Percentiles rank a stretch among this genome's conserved stretches.
These are phyloP conservation scores for Aristolochia californica DNA, from an alignment of 164 flowering plant genomes.

Conservation along the genomic window DNA sequence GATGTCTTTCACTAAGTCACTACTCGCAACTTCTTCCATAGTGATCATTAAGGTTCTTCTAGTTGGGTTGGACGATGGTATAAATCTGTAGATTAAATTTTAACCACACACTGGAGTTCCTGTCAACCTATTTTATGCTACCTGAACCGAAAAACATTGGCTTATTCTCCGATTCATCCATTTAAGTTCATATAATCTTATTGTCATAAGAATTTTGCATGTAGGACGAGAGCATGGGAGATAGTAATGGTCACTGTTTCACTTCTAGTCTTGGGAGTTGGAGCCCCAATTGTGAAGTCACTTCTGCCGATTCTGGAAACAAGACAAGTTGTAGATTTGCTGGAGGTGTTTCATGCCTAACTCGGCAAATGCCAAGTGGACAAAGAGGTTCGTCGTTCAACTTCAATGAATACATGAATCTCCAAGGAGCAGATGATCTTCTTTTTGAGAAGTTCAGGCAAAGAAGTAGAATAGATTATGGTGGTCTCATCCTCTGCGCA, in stretches of 20 bases:
- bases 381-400: constrained; percentile 18
- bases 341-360: constrained; percentile 1
- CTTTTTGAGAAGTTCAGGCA: constrained; percentile 53
- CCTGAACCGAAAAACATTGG: too few relatives aligned
- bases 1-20: too few relatives aligned
- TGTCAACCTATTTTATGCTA: too few relatives aligned
- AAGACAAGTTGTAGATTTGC: constrained; percentile 9
- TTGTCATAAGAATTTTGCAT: neutral
- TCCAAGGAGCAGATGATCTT: constrained; percentile 34
- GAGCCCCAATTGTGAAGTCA: constrained; percentile 35
- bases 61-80: too few relatives aligned
- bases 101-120: too few relatives aligned
- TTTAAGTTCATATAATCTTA: neutral
- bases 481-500: constrained; percentile 53
- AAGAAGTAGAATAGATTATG: constrained; percentile 38
- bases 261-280: constrained; percentile 60
- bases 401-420: constrained; percentile 30
- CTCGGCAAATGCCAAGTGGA: too few relatives aligned
- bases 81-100: too few relatives aligned
- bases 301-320: constrained; percentile 10
- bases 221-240: constrained; percentile 22
- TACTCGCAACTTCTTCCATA: too few relatives aligned
- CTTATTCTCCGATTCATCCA: neutral
- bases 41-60: too few relatives aligned
- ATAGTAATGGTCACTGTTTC: constrained; percentile 21